Percentiles rank a stretch among this genome's conserved stretches.
Evolutionary conservation across 202 grass and related monocot genomes (phyloP).

Genomic region (Sporobolus alterniflorus): DNA sequence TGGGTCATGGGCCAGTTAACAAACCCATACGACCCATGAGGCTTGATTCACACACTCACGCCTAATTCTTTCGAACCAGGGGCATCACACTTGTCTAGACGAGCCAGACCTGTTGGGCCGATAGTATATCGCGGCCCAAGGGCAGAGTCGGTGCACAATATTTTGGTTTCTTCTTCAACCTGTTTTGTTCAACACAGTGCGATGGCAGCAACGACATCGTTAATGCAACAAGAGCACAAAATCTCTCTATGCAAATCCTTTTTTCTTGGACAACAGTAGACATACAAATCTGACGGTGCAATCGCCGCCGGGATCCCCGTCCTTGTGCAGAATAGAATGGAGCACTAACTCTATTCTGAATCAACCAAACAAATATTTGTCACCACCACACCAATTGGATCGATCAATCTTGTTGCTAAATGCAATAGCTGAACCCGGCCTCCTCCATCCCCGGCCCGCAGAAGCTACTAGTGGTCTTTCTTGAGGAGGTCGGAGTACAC

Average conservation of each 20-base stretch:
- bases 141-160: neutral
- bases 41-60: too few species aligned
- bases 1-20: too few species aligned
- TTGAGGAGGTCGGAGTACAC: slow-evolving; percentile 74
- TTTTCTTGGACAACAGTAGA: neutral
- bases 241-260: neutral
- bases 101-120: neutral
- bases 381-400: too few species aligned
- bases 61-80: too few species aligned
- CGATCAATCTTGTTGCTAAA: neutral
- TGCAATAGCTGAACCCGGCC: neutral
- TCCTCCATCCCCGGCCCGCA: neutral
- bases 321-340: neutral
- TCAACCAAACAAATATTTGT: too few species aligned
- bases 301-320: too few species aligned
- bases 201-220: neutral
- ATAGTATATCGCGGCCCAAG: neutral
- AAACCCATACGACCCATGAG: too few species aligned
- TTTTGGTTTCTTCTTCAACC: neutral
- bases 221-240: neutral
- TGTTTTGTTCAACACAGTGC: neutral
- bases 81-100: neutral
- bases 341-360: neutral
- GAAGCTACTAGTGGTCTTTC: neutral
- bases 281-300: neutral